Base-by-base conservation (phyloP, 1,284 basidiomycete genomes). In the Boletellus deceptivus region DNA sequence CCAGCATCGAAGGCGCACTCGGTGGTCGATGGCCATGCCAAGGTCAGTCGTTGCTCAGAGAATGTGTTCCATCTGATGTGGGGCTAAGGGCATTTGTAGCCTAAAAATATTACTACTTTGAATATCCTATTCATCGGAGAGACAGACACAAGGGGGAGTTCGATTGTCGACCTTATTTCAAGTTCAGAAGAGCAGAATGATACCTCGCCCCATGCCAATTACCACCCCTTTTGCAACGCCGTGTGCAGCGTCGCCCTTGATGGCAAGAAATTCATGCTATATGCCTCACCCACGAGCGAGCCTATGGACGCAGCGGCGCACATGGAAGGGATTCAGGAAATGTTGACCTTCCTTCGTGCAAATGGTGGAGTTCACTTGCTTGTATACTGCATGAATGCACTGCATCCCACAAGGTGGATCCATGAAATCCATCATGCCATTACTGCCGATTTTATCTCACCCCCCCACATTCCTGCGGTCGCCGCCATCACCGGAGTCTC, bases 81-180 rank as follows among this genome's bases (percentile, higher is more conserved):
- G 40, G 5, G 27, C 45, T 63, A 22, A 63, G 34, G 6, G 29
- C 31, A 11, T 43, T 27, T 24, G 27, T 41, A 63, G 64, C 25
- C 43, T 37, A 40, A 33, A 24, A 45, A 24, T 20, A 47, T 46
- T n/a, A 14, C 36, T 6, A 20, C 46, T 43, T 49, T 53, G 17
- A 61, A 63, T 43, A 35, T 63, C 24, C n/a, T 63, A 10, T 56
- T 63, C 34, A 36, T 63, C 3, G 64, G 62, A 34, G 64, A 65
- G 39, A 67, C 53, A 14, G 38, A 33, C 39, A 43, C 56, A 2
- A 58, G 52, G 29, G 50, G 59, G n/a, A 22, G 22, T 47, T 65
- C 58, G 46, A 50, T 63, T 20, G 22, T 61, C 50, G 43, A 67
- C 22, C 47, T 63, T 41, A 20, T 57, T 38, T 49, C 51, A 35